Percentiles rank a stretch among this genome's conserved stretches.
Evolutionary conservation across 441 rosid genomes (phyloP).

Genomic region (Pelargonium myrrhifolium): DNA sequence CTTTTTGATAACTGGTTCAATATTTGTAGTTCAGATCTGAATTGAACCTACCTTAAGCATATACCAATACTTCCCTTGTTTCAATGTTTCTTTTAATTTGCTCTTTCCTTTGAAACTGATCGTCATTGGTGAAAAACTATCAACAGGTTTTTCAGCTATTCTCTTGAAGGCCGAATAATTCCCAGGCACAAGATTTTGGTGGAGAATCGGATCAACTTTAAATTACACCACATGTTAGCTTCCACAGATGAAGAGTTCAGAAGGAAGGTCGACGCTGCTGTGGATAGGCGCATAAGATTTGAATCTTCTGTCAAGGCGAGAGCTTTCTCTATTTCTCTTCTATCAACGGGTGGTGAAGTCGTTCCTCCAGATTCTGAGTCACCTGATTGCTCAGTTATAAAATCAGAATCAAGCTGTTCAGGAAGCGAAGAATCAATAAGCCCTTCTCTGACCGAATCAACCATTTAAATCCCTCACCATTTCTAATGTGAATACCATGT

Average conservation of each 20-base stretch:
- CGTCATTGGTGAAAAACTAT: background rate
- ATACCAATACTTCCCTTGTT: background rate
- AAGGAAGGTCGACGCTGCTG: conserved; percentile 46
- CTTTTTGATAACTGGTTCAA: too few relatives aligned
- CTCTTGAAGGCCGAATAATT: conserved; percentile 67
- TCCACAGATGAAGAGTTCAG: conserved; percentile 57
- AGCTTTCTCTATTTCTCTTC: conserved; percentile 12
- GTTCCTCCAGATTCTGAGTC: background rate
- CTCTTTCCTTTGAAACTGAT: background rate
- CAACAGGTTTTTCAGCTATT: conserved; percentile 85
- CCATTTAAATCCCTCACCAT: background rate
- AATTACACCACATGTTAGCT: conserved; percentile 69
- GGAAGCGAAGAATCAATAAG: background rate
- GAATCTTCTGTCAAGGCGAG: conserved; percentile 36
- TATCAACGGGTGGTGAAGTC: conserved; percentile 6
- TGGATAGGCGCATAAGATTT: conserved; percentile 52
- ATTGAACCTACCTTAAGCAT: too few relatives aligned
- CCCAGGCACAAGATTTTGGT: conserved; percentile 68
- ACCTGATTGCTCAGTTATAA: background rate
- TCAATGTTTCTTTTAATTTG: background rate
- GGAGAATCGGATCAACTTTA: conserved; percentile 66
- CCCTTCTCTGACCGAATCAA: background rate
- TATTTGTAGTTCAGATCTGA: too few relatives aligned
- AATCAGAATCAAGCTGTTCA: background rate
- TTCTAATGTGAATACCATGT: background rate